Evolutionary conservation across 768 basidiomycete genomes (phyloP).

Genomic region (Xerocomus spinulosus): DNA sequence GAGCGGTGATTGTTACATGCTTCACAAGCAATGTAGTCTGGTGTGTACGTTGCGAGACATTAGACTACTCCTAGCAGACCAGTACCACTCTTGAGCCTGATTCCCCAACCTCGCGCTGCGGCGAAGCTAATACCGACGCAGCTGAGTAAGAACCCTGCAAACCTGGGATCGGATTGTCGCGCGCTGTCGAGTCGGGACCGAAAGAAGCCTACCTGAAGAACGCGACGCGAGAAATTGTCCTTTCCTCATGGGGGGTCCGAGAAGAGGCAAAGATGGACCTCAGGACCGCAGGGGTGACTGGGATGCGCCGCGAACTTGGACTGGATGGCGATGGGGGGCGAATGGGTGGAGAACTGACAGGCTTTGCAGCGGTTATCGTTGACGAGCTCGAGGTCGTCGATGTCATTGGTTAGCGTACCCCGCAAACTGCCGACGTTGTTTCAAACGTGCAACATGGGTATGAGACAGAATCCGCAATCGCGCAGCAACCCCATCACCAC

Average conservation of each 20-base stretch:
- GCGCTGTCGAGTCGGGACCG: not conserved
- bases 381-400: constrained; percentile 50
- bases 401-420: constrained; percentile 9
- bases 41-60: not conserved
- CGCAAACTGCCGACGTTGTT: constrained; percentile 23
- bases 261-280: constrained; percentile 86
- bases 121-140: constrained; percentile 75
- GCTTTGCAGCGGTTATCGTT: constrained; percentile 40
- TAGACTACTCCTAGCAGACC: constrained; percentile 64
- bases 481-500: constrained; percentile 1
- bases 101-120: constrained; percentile 65
- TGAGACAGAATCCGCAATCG: too few species aligned
- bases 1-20: not conserved
- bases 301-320: constrained; percentile 61
- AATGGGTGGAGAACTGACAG: constrained; percentile 24
- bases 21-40: not conserved
- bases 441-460: too few species aligned
- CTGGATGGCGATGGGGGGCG: constrained; percentile 43
- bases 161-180: constrained; percentile 39
- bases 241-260: constrained; percentile 73
- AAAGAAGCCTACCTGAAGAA: constrained; percentile 65
- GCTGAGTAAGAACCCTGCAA: constrained; percentile 78
- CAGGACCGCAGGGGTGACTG: constrained; percentile 77
- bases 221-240: constrained; percentile 77
- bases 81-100: constrained; percentile 61